Conservation (phyloP, 805 yeast species). For the Peterozyma toletana region DNA sequence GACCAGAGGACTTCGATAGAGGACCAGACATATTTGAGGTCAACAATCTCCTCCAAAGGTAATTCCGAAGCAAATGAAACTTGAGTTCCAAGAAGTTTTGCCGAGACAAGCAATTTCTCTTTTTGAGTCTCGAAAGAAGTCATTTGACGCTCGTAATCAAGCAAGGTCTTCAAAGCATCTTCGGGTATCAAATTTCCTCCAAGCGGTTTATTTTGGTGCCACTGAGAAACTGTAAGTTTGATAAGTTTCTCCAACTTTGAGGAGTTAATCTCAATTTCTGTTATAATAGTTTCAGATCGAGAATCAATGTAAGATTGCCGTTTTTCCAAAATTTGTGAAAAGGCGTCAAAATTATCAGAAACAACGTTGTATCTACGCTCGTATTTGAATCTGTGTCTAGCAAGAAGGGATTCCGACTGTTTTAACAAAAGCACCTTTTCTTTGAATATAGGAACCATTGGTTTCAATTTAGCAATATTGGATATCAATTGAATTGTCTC, state of each 20-base stretch:
- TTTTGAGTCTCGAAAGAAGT: slow-evolving; percentile 9
- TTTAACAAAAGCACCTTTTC: slow-evolving; percentile 14
- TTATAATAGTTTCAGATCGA: slow-evolving; percentile 32
- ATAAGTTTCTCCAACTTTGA: slow-evolving; percentile 25
- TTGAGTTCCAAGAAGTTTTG: slow-evolving; percentile 24
- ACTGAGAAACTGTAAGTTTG: slow-evolving; percentile 25
- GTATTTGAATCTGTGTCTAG: slow-evolving; percentile 37
- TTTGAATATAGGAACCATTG: slow-evolving; percentile 16
- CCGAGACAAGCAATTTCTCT: slow-evolving; percentile 23
- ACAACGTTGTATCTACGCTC: slow-evolving; percentile 9
- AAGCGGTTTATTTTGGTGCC: slow-evolving; percentile 44
- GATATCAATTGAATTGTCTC: slow-evolving; percentile 30
- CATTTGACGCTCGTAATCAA: slow-evolving; percentile 15
- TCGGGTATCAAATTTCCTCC: slow-evolving; percentile 33
- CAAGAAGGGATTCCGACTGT: slow-evolving; percentile 19
- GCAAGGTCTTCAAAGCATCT: slow-evolving; percentile 33
- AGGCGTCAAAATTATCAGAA: slow-evolving; percentile 30
- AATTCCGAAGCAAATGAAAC: slow-evolving; percentile 11
- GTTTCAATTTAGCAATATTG: slow-evolving; percentile 24
- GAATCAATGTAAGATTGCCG: slow-evolving; percentile 31
- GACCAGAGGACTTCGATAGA: slow-evolving; percentile 46
- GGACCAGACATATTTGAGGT: slow-evolving; percentile 58
- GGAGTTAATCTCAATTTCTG: slow-evolving; percentile 34
- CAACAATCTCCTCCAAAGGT: slow-evolving; percentile 39
- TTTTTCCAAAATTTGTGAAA: slow-evolving; percentile 28